phyloP scores from a whole-genome alignment of 345 rosid species.

The Gynandropsis gynandra region DNA sequence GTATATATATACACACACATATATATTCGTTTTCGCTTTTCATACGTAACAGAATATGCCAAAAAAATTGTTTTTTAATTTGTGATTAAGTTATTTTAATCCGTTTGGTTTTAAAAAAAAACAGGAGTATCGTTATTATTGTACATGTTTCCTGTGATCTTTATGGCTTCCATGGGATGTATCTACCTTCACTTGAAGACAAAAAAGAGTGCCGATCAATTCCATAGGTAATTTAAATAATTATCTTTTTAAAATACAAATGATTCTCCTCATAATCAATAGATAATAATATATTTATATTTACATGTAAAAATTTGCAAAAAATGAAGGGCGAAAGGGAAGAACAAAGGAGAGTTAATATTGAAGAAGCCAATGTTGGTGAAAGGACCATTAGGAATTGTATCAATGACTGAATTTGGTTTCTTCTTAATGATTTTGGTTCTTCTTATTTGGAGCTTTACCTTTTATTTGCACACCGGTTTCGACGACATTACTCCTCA shows the following conservation, averaged over 20 bases:
- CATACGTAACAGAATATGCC: no score
- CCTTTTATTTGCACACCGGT: conserved; percentile 33
- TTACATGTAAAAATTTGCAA: conserved; percentile 9
- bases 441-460: conserved; percentile 57
- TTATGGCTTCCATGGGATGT: conserved; percentile 49
- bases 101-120: conserved; percentile 3
- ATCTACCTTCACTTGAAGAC: conserved; percentile 45
- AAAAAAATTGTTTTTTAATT: no score
- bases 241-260: background rate
- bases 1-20: no score
- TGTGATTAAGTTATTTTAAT: conserved; percentile 5
- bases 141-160: conserved; percentile 53
- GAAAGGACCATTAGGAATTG: conserved; percentile 83
- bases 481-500: conserved; percentile 36
- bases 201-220: conserved; percentile 3
- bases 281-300: background rate
- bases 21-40: background rate
- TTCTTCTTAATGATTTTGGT: conserved; percentile 65
- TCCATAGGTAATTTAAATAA: conserved; percentile 17
- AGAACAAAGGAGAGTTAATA: no score
- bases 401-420: conserved; percentile 47
- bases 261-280: background rate
- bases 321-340: conserved; percentile 18
- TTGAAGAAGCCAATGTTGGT: conserved; percentile 55
- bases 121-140: conserved; percentile 45